phyloP scores from a whole-genome alignment of 805 yeast genomes.

The Yarrowia porcina region DNA sequence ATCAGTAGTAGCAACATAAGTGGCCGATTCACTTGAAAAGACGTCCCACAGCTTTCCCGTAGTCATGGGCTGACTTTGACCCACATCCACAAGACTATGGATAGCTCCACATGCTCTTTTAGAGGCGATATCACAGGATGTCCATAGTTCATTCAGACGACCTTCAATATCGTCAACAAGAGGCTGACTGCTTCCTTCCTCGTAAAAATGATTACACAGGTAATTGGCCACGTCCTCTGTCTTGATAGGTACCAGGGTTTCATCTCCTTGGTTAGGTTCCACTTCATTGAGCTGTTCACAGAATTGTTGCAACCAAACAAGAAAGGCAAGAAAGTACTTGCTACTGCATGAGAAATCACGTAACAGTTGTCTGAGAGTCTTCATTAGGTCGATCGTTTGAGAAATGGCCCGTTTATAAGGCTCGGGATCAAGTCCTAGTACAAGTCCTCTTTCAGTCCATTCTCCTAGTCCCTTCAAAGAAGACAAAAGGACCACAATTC shows the following conservation, averaged over 20 bases:
- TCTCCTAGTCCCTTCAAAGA: conserved; percentile 44
- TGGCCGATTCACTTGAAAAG: not conserved
- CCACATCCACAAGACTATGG: conserved; percentile 14
- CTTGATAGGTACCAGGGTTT: conserved; percentile 5
- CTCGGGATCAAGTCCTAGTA: conserved; percentile 29
- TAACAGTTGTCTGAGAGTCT: not conserved
- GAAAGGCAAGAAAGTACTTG: conserved; percentile 9
- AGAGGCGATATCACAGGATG: not conserved
- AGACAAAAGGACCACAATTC: conserved; percentile 46
- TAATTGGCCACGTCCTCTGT: conserved; percentile 22
- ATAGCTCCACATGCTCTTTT: conserved; percentile 1
- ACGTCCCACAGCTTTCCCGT: conserved; percentile 14
- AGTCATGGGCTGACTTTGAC: conserved; percentile 1
- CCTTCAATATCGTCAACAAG: not conserved
- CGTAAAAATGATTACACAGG: conserved; percentile 4
- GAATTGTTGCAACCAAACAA: conserved; percentile 20
- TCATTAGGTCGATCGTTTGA: conserved; percentile 12
- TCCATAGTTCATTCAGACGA: conserved; percentile 5
- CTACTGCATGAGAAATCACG: not conserved
- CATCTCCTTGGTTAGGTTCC: conserved; percentile 22
- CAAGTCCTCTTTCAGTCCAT: conserved; percentile 40
- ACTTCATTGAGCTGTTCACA: conserved; percentile 17
- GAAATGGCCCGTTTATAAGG: conserved; percentile 5
- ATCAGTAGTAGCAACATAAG: conserved; percentile 8
- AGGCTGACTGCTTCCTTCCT: not conserved